Percentiles rank a stretch among this genome's conserved stretches.
Conservation (phyloP, 805 yeast species). For the Tanozyma kutaoensis region DNA sequence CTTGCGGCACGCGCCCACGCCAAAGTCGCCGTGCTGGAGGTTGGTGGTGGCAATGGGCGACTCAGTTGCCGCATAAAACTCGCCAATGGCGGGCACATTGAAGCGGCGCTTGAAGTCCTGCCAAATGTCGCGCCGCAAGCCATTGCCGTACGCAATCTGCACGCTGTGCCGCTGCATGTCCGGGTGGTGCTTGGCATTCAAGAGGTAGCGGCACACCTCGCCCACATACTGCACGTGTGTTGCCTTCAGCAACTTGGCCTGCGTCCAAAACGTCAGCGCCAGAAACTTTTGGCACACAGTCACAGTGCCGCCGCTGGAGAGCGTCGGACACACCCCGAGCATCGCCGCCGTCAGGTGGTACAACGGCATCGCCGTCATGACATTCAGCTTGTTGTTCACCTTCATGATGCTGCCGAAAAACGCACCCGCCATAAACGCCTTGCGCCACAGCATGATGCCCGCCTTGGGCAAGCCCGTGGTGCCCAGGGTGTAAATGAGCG, state of each 20-base stretch:
- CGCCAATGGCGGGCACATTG: conserved; percentile 65
- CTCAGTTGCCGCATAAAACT: conserved; percentile 90
- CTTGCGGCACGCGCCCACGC: conserved; percentile 80
- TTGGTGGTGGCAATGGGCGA: conserved; percentile 81
- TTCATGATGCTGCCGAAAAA: conserved; percentile 61
- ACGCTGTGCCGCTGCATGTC: conserved; percentile 52
- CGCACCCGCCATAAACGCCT: conserved; percentile 57
- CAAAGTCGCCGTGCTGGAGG: conserved; percentile 64
- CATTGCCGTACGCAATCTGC: conserved; percentile 77
- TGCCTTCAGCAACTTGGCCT: conserved; percentile 55
- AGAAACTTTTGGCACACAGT: conserved; percentile 76
- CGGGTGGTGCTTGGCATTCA: conserved; percentile 52
- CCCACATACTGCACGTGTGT: conserved; percentile 91
- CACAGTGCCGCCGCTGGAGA: conserved; percentile 55
- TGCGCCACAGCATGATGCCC: conserved; percentile 87
- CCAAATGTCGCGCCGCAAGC: conserved; percentile 86
- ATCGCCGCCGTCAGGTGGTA: conserved; percentile 92
- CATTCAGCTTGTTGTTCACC: conserved; percentile 37
- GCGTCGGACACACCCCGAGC: conserved; percentile 65
- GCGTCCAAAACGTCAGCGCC: conserved; percentile 80
- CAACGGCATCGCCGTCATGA: conserved; percentile 88
- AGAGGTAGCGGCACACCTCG: conserved; percentile 79
- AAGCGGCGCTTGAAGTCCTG: conserved; percentile 62
- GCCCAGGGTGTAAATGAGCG: conserved; percentile 82
- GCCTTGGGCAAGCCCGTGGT: conserved; percentile 93